Evolutionary conservation across 2,329 filamentous ascomycete species (phyloP), one percentile per base, ranked within the genome.

Genomic region (Hypoxylon sp.): DNA sequence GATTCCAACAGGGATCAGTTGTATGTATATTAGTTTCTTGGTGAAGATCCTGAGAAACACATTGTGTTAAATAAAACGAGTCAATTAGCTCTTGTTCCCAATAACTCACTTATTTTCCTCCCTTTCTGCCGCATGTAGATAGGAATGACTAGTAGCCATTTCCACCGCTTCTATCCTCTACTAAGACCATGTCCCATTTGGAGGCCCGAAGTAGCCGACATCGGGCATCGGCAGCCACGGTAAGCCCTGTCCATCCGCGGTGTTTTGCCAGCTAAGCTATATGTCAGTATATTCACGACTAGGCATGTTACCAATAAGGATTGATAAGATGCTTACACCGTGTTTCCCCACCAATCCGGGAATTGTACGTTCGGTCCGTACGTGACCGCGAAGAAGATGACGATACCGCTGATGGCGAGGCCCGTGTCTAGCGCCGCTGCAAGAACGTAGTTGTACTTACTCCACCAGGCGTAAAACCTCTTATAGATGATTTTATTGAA

Each of bases 401-500:
- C 72, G 46, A 80, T 78, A 8, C 77, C 77, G 6, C 77, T 75
- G 22, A 80, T 53, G 3, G 78, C 78, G 5, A 79, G 74, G 9
- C 77, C 77, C 5, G 74, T 76, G 37, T 79, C 78, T 14, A 80
- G 70, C 10, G 78, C 78, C 6, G 78, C 77, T 2, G 77, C 76
- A 10, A 80, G 73, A 29, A 80, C 74, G 53, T 79, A 80, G 66
- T 78, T 85, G 59, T 83, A 84, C 75, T 84, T 83, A 0, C 79
- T 79, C 82, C 81, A 83, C 83, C 83, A 84, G n/a, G 82, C 82
- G 19, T 81, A 78, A 64, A 78, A 81, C 4, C 77, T 77, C 9
- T 76, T 77, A 62, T 81, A 82, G 50, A 84, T 75, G 13, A 83
- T 68, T 26, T 82, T 81, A 64, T 84, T 84, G 70, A 84, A 84